Evolutionary conservation across 129 eudicot genomes (phyloP).

Genomic region (Pulicaria dysenterica): DNA sequence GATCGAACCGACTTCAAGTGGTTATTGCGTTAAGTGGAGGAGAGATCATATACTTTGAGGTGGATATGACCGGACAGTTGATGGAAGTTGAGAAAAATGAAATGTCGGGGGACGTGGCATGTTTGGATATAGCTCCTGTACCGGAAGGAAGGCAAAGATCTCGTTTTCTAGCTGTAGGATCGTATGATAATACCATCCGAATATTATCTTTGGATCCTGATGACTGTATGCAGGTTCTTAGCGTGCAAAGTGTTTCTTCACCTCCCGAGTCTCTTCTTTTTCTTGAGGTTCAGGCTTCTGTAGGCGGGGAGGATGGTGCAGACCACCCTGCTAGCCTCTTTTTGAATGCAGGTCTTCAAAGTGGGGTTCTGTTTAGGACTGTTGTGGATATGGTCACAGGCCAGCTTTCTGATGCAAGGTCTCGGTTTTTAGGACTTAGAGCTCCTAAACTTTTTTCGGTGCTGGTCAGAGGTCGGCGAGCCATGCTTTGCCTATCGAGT

Average conservation of each 20-base stretch:
- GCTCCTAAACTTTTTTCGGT: conserved; percentile 93
- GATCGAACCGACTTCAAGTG: conserved; percentile 92
- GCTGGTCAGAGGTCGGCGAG: conserved; percentile 81
- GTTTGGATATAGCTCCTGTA: conserved; percentile 99
- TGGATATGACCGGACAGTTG: conserved; percentile 91
- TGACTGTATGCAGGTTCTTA: conserved; percentile 92
- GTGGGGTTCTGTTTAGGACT: conserved; percentile 91
- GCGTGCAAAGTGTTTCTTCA: conserved; percentile 90
- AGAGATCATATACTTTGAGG: conserved; percentile 94
- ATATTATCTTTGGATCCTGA: conserved; percentile 94
- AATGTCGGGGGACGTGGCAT: conserved; percentile 98
- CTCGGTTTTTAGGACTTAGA: conserved; percentile 87
- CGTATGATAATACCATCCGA: conserved; percentile 87
- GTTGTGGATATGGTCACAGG: conserved; percentile 99
- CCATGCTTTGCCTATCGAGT: conserved; percentile 99
- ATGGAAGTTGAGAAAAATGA: conserved; percentile 96
- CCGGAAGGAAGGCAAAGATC: conserved; percentile 98
- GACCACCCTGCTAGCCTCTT: conserved; percentile 97
- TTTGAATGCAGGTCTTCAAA: conserved; percentile 88
- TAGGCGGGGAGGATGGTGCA: conserved; percentile 99
- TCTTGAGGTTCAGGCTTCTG: conserved; percentile 97
- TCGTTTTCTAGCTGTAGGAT: conserved; percentile 96
- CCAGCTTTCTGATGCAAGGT: conserved; percentile 96
- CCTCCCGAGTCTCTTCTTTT: conserved; percentile 97
- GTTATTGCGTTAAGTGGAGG: conserved; percentile 97